A percentile compares a stretch with the other conserved stretches of the same genome.
These are phyloP conservation scores for Penicillium waksmanii DNA, from an alignment of 495 filamentous ascomycete species.

Conservation along the genomic window DNA sequence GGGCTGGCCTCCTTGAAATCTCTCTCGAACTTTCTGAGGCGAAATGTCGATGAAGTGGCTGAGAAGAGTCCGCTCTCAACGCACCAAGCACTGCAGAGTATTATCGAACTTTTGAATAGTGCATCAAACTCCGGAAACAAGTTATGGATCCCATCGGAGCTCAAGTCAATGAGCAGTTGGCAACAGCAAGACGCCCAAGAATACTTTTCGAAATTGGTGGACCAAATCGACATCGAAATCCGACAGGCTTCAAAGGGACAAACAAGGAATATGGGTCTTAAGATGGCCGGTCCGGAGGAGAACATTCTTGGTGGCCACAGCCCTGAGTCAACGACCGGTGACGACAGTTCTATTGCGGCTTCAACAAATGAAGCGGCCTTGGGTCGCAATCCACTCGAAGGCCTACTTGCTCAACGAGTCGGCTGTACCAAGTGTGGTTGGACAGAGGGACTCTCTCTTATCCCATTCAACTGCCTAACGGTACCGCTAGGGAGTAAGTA, in stretches of 20 bases:
- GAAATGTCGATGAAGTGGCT: constrained; percentile 48
- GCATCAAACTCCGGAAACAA: constrained; percentile 66
- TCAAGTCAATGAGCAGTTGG: constrained; percentile 90
- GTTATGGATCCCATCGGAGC: constrained; percentile 73
- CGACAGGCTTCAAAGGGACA: constrained; percentile 49
- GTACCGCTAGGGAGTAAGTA: constrained; percentile 66
- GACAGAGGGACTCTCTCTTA: constrained; percentile 83
- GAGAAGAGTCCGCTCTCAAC: constrained; percentile 47
- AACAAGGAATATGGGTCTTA: constrained; percentile 47
- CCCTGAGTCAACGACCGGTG: constrained; percentile 7
- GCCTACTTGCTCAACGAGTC: constrained; percentile 85
- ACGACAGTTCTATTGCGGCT: neutral
- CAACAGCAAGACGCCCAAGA: constrained; percentile 99
- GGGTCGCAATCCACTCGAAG: constrained; percentile 75
- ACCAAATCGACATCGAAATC: constrained; percentile 82
- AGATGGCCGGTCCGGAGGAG: constrained; percentile 42
- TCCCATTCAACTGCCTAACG: constrained; percentile 93
- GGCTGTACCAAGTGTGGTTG: constrained; percentile 85
- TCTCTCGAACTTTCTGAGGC: constrained; percentile 55
- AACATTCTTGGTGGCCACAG: constrained; percentile 37
- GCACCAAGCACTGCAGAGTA: constrained; percentile 60
- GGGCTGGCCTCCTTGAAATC: constrained; percentile 76
- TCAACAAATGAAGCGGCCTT: constrained; percentile 17
- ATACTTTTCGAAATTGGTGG: constrained; percentile 88
- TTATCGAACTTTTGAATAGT: constrained; percentile 70